These are phyloP conservation scores for Aegilops tauschii DNA, from an alignment of 176 grass and related monocot species.

Conservation along the genomic window DNA sequence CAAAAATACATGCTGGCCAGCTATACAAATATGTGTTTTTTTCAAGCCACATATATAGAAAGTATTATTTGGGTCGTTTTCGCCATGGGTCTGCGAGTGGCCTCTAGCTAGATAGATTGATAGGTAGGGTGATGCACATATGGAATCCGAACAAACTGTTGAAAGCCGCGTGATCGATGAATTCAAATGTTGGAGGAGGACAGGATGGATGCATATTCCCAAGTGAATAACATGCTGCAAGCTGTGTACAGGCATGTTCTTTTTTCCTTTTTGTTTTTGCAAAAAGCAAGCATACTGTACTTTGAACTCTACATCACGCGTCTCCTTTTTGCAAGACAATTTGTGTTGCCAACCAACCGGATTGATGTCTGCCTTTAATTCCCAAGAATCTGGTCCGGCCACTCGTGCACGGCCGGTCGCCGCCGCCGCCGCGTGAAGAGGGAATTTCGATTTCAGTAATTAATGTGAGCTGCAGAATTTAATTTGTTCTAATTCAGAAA, in stretches of 20 bases:
- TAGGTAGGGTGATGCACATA: not conserved
- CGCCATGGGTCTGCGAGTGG: not conserved
- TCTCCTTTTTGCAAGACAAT: slow-evolving; percentile 22
- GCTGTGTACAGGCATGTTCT: slow-evolving; percentile 4
- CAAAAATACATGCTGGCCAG: not conserved
- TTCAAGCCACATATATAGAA: not conserved
- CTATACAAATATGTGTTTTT: not conserved
- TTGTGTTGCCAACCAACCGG: slow-evolving; percentile 7
- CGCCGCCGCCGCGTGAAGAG: not conserved
- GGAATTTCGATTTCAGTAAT: not conserved
- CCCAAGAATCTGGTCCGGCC: not conserved
- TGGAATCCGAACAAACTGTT: not conserved
- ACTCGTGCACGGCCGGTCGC: not conserved
- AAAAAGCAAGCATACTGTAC: not conserved
- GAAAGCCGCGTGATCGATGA: not conserved
- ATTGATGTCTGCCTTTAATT: slow-evolving; percentile 4
- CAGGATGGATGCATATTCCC: slow-evolving; percentile 4
- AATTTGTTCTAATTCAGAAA: not conserved
- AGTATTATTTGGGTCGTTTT: not conserved
- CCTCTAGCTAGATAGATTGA: not conserved
- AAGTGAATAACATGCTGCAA: not conserved
- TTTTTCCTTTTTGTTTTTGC: not conserved
- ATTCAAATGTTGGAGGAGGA: slow-evolving; percentile 7
- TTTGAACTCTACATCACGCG: not conserved
- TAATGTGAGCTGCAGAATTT: no score